Evolutionary conservation across 495 filamentous ascomycete species (phyloP), one percentile per base, ranked within the genome.

Genomic region (Hypoxylon perforatum): DNA sequence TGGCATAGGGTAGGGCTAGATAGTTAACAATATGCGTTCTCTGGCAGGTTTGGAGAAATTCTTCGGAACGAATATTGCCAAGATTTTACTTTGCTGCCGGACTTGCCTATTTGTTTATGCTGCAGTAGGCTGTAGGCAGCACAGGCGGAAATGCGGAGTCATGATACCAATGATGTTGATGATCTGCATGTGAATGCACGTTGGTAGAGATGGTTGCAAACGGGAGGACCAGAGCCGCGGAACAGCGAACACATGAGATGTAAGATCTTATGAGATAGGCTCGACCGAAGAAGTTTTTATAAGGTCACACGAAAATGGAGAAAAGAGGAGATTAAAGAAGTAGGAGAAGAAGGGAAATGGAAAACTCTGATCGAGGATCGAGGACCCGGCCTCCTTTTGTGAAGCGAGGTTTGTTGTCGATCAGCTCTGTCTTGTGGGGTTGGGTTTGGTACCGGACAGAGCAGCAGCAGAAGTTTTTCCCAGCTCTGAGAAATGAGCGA

Each of bases 391-490:
- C 19, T 25, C 55, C 22, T 69, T 69, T 61, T 64, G 60, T 56
- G 39, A 69, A 69, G 51, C 55, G 59, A 60, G 48, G 60, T 69
- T 69, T 69, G 54, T 61, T 69, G 65, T 69, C 60, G 65, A 69
- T 64, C 65, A 61, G 36, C 44, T 28, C 44, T 18, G 56, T 33
- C 4, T 25, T 47, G 60, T 64, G 65, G 65, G 65, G 65, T 63
- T 69, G 14, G 41, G 30, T 8, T 44, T 33, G 44, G 42, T 52
- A 38, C 23, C 30, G 38, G 21, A 35, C 1, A 23, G n/a, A n/a
- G n/a, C n/a, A 4, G 21, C 23, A 36, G 6, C 0, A 46, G 49
- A 61, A 33, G 30, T 30, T 59, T 12, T 33, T 28, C 25, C n/a
- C 30, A 33, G 30, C 7, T 5, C 30, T 33, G 30, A 33, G 59